Conservation (phyloP, 2,329 filamentous ascomycete genomes). For the Tolypocladium cylindrosporum region DNA sequence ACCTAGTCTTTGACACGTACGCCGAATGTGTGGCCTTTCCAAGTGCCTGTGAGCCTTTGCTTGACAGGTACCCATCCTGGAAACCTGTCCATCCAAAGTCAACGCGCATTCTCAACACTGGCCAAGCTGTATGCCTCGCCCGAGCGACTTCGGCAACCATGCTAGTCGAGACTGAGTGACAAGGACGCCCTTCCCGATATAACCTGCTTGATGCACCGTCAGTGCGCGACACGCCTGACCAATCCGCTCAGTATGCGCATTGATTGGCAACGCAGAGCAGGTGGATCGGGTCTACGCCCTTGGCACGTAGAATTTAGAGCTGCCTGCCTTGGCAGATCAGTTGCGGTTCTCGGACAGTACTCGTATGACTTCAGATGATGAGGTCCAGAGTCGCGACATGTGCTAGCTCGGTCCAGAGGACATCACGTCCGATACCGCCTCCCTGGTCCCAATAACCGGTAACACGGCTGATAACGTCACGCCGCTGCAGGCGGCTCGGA, state of each 20-base stretch:
- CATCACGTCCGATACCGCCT: constrained; percentile 23
- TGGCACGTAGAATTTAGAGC: constrained; percentile 22
- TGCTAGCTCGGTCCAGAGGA: constrained; percentile 9
- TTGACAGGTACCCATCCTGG: too few relatives aligned
- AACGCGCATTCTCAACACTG: too few relatives aligned
- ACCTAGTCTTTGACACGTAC: too few relatives aligned
- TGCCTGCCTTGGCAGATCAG: constrained; percentile 25
- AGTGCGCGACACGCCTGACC: constrained; percentile 18
- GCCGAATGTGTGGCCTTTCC: too few relatives aligned
- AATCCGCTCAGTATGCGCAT: constrained; percentile 23
- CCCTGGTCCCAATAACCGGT: constrained; percentile 34
- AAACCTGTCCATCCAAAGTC: too few relatives aligned
- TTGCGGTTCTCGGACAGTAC: constrained; percentile 23
- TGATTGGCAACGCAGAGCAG: constrained; percentile 25
- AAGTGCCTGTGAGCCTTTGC: too few relatives aligned
- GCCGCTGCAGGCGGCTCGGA: constrained; percentile 33
- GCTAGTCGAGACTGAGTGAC: constrained; percentile 13
- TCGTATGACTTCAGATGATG: constrained; percentile 3
- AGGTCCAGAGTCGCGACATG: too few relatives aligned
- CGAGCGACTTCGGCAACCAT: constrained; percentile 12
- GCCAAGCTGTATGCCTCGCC: too few relatives aligned
- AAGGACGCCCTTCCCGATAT: constrained; percentile 34
- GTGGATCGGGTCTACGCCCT: constrained; percentile 29
- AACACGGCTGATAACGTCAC: constrained; percentile 37
- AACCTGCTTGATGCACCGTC: constrained; percentile 28